Evolutionary conservation across 306 rosid species (phyloP), one percentile per base, ranked within the genome.

Genomic region (Cucumis cinereus): DNA sequence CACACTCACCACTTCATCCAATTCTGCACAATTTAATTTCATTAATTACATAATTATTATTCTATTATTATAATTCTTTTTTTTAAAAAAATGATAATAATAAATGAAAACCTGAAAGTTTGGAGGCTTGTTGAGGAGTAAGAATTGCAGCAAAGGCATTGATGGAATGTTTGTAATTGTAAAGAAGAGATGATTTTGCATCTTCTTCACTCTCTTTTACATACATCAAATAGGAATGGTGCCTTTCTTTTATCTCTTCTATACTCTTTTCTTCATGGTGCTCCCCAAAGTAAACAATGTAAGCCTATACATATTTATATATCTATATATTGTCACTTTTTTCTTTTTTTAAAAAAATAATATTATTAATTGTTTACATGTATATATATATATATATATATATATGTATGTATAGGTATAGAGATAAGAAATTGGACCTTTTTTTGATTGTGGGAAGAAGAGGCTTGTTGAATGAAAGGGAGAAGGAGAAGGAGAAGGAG

Each of bases 101-200:
- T 1, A 43, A 43, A 43, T 10, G 3, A 43, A 10, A 43, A 93
- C 97, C 97, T 4, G 91, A 88, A 47, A 94, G 77, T 38, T 77
- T 81, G 23, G 88, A 59, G 76, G 96, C 97, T 86, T 94, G 88
- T 30, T 86, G 69, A 6, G 84, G 81, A 15, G 86, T 80, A 78
- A 94, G 98, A n/a, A 91, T 30, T 4, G 98, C 97, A 10, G 98
- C 97, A 70, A 94, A 94, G 86, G 95, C 98, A 83, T 94, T 94
- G 86, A 94, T 78, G 77, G 79, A 81, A 80, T 85, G 91, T 63
- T 88, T 94, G 87, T 94, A 94, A 57, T 96, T 91, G 84, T 94
- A 94, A 74, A 94, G 81, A 81, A 87, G 83, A 22, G 92, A 91
- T 58, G 75, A 83, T 82, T 35, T 77, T 17, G 97, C 96, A 41